Evolutionary conservation across 306 rosid genomes (phyloP).

Genomic region (Luffa acutangula): DNA sequence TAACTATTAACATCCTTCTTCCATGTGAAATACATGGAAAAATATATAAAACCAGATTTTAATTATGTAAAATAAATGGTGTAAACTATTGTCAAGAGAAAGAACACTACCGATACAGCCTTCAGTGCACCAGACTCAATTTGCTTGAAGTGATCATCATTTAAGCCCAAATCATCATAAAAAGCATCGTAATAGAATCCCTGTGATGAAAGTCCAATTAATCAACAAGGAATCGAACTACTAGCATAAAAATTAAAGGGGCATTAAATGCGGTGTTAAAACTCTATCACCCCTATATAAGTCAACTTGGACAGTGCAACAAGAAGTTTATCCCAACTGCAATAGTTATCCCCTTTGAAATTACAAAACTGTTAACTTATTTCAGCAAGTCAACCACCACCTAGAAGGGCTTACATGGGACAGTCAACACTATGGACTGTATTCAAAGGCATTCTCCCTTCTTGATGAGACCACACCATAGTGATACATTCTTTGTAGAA

Average conservation of each 20-base stretch:
- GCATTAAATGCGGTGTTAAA: not conserved
- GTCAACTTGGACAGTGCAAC: not conserved
- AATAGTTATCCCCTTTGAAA: not conserved
- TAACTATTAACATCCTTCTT: not conserved
- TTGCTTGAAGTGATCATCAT: constrained; percentile 80
- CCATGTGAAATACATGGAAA: not conserved
- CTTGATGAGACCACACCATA: not conserved
- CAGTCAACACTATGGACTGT: not conserved
- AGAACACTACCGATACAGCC: constrained; percentile 53
- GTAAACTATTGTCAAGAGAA: not conserved
- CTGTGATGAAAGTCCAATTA: constrained; percentile 28
- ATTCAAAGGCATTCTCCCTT: not conserved
- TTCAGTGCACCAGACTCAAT: constrained; percentile 52
- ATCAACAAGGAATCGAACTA: not conserved
- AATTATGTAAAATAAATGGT: not conserved
- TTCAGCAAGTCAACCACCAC: not conserved
- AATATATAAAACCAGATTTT: not conserved
- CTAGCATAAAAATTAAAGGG: not conserved
- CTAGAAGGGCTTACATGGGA: too few relatives aligned
- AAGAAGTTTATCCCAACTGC: not conserved
- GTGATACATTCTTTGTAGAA: not conserved
- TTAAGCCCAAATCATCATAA: constrained; percentile 79
- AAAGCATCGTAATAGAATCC: constrained; percentile 91
- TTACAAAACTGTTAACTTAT: not conserved
- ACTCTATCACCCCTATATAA: not conserved